Conservation (phyloP, 2,329 filamentous ascomycete genomes). For the Calycina herbarum region DNA sequence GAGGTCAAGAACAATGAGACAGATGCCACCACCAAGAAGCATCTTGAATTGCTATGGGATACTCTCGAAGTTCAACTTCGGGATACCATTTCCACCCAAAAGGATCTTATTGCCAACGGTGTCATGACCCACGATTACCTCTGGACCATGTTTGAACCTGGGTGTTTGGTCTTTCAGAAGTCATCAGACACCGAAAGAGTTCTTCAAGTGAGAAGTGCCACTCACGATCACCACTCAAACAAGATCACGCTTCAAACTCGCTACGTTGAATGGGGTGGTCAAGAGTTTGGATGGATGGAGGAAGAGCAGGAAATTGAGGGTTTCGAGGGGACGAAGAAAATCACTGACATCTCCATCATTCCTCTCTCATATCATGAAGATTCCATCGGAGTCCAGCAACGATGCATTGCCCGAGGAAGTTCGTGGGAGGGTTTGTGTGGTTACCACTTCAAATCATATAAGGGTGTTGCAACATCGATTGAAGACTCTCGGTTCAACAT, state of each 20-base stretch:
- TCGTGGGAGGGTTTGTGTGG: constrained; percentile 10
- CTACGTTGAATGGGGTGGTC: constrained; percentile 12
- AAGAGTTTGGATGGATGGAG: constrained; percentile 8
- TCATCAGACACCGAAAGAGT: constrained; percentile 10
- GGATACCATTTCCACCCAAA: constrained; percentile 38
- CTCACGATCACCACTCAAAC: neutral
- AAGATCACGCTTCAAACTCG: constrained; percentile 4
- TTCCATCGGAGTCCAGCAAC: constrained; percentile 9
- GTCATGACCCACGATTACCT: constrained; percentile 40
- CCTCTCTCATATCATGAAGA: constrained; percentile 11
- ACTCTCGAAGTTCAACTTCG: constrained; percentile 39
- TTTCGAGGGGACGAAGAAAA: constrained; percentile 14
- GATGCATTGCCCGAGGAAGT: constrained; percentile 11
- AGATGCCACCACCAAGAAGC: constrained; percentile 35
- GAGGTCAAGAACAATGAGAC: constrained; percentile 33
- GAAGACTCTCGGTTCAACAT: constrained; percentile 9
- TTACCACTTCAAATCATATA: constrained; percentile 12
- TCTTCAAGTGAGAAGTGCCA: constrained; percentile 6
- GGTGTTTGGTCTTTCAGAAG: constrained; percentile 18
- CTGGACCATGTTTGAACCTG: constrained; percentile 42
- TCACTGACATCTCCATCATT: constrained; percentile 7
- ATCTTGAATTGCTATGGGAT: constrained; percentile 38
- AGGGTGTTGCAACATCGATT: constrained; percentile 7
- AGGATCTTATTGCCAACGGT: constrained; percentile 39
- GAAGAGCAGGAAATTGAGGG: constrained; percentile 8